A percentile compares a stretch with the other conserved stretches of the same genome.
Evolutionary conservation across 2,329 filamentous ascomycete genomes (phyloP).

Genomic region (Sclerotinia sclerotiorum): DNA sequence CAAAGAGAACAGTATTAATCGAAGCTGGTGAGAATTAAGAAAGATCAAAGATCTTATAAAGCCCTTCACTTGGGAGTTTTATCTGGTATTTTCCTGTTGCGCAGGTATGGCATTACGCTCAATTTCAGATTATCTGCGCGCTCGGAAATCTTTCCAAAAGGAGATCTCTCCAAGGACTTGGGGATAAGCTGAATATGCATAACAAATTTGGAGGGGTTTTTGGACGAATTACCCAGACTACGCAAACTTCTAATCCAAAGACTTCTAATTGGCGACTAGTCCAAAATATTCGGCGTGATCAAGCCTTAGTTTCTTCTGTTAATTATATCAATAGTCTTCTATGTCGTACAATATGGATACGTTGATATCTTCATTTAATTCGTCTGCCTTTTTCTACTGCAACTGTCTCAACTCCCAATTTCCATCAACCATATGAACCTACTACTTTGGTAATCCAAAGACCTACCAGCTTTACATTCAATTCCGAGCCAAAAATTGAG

Average conservation of each 20-base stretch:
- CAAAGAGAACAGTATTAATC: neutral
- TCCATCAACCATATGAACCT: too few relatives aligned
- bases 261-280: neutral
- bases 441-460: too few relatives aligned
- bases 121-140: neutral
- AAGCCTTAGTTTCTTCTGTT: too few relatives aligned
- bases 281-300: too few relatives aligned
- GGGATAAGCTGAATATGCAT: neutral
- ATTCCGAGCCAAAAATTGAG: too few relatives aligned
- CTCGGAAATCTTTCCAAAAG: neutral
- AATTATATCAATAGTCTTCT: too few relatives aligned
- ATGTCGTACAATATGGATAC: too few relatives aligned
- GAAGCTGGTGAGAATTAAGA: neutral
- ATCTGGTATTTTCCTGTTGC: neutral
- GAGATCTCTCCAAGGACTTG: neutral
- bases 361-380: too few relatives aligned
- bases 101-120: neutral
- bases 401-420: too few relatives aligned
- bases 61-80: neutral
- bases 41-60: neutral
- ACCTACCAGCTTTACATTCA: too few relatives aligned
- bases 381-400: too few relatives aligned
- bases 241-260: fast-evolving
- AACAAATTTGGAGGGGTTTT: neutral
- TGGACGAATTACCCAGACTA: neutral